A percentile compares a stretch with the other conserved stretches of the same genome.
phyloP scores from a whole-genome alignment of 345 rosid species.

The Eucalyptus cladocalyx region DNA sequence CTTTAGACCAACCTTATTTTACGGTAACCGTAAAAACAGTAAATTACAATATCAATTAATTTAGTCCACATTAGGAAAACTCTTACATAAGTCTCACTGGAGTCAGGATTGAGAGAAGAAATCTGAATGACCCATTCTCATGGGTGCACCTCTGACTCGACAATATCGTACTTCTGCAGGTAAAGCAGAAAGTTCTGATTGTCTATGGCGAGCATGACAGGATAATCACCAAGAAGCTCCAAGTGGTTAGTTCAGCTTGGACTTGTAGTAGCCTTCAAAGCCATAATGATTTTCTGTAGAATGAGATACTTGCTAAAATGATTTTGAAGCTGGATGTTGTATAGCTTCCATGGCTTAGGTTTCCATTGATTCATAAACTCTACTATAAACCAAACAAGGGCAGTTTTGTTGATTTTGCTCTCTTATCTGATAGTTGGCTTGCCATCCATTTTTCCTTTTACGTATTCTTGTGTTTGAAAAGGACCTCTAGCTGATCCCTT shows the following conservation, averaged over 20 bases:
- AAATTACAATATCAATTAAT: too few species aligned
- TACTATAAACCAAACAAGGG: not conserved
- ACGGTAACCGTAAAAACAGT: too few species aligned
- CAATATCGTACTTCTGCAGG: slow-evolving; percentile 20
- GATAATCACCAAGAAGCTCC: slow-evolving; percentile 51
- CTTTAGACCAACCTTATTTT: too few species aligned
- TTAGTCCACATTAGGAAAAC: too few species aligned
- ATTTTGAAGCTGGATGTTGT: not conserved
- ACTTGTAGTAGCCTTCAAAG: not conserved
- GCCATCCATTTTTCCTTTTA: not conserved
- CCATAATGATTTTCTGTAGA: not conserved
- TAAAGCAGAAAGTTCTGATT: slow-evolving; percentile 50
- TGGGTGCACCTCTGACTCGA: not conserved
- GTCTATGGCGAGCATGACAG: slow-evolving; percentile 64
- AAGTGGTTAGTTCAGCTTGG: slow-evolving; percentile 32
- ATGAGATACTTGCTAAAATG: not conserved
- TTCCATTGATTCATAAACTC: not conserved
- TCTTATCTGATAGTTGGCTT: not conserved
- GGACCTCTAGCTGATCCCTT: not conserved
- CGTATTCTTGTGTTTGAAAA: not conserved
- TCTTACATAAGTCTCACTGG: not conserved
- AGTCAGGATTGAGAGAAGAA: not conserved
- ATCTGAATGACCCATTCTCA: not conserved
- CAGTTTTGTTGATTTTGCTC: not conserved
- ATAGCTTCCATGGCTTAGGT: not conserved